Conservation (phyloP, 805 yeast species). For the Ogataea naganishii region DNA sequence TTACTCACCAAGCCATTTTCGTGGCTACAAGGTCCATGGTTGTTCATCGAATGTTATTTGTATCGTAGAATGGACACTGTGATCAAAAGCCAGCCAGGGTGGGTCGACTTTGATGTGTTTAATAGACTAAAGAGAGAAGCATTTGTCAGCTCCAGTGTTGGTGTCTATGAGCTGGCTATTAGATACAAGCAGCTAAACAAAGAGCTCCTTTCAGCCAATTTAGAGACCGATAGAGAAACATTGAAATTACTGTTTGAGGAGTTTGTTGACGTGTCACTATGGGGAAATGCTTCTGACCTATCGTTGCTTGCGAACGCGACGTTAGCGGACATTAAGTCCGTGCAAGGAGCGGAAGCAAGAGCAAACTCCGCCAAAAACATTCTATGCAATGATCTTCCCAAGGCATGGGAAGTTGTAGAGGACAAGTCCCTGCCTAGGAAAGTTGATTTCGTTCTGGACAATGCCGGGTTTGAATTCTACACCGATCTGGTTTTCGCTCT, state of each 20-base stretch:
- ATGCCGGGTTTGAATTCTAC: conserved; percentile 91
- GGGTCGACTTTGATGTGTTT: conserved; percentile 67
- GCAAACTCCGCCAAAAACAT: conserved; percentile 74
- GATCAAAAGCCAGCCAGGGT: conserved; percentile 30
- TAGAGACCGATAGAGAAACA: conserved; percentile 28
- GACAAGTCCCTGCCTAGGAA: conserved; percentile 29
- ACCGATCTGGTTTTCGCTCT: conserved; percentile 68
- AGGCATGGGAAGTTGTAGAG: conserved; percentile 47
- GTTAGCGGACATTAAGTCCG: conserved; percentile 78
- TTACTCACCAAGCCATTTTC: conserved; percentile 27
- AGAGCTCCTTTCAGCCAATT: conserved; percentile 2
- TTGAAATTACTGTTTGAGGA: conserved; percentile 64
- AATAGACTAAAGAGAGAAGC: conserved; percentile 61
- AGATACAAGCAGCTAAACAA: conserved; percentile 39
- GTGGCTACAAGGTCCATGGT: conserved; percentile 90
- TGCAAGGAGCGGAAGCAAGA: conserved; percentile 86
- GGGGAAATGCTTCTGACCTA: conserved; percentile 98
- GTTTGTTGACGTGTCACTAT: conserved; percentile 76
- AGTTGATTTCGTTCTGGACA: conserved; percentile 81
- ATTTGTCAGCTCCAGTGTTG: conserved; percentile 63
- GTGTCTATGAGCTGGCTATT: conserved; percentile 74
- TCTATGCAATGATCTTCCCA: conserved; percentile 61
- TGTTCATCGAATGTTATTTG: conserved; percentile 75
- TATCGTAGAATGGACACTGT: conserved; percentile 55
- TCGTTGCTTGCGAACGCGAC: conserved; percentile 85